Percentiles rank a stretch among this genome's conserved stretches.
Evolutionary conservation across 2,329 filamentous ascomycete species (phyloP).

Genomic region (Diplocarpon mali): DNA sequence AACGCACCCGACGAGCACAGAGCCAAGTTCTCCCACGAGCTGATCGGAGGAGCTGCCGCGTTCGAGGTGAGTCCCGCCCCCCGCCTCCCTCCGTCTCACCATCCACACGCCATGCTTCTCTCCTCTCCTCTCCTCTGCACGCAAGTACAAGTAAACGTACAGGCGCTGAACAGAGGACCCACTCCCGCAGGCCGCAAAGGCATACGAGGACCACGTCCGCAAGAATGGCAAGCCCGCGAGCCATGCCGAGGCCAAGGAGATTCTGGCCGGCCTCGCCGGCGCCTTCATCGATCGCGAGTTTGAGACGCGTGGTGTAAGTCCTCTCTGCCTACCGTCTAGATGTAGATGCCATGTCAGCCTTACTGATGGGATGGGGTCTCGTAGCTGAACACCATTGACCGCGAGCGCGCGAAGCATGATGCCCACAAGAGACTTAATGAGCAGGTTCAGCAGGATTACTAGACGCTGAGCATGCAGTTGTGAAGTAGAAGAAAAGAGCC

Average conservation of each 20-base stretch:
- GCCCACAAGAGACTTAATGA: constrained; percentile 7
- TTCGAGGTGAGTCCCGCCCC: constrained; percentile 1
- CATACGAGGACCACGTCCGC: constrained; percentile 5
- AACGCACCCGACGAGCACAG: constrained; percentile 10
- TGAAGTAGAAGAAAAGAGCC: not conserved
- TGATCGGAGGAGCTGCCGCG: constrained; percentile 10
- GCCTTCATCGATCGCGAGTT: constrained; percentile 10
- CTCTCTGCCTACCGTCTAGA: not conserved
- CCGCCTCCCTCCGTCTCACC: not conserved
- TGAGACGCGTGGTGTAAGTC: constrained; percentile 6
- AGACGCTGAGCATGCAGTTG: not conserved
- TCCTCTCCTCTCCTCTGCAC: too few species aligned
- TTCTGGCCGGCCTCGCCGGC: constrained; percentile 8
- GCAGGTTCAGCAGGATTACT: constrained; percentile 8
- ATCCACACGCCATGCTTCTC: not conserved
- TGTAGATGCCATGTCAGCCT: not conserved
- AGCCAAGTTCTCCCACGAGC: constrained; percentile 9
- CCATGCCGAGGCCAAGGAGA: constrained; percentile 10
- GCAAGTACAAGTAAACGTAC: too few species aligned
- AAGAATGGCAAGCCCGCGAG: constrained; percentile 5
- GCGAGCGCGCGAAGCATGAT: constrained; percentile 9
- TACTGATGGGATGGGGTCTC: not conserved
- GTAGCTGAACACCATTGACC: constrained; percentile 7
- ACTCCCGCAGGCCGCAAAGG: constrained; percentile 4
- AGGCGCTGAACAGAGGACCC: not conserved